phyloP scores from a whole-genome alignment of 345 rosid species.

The Eutrema japonicum region DNA sequence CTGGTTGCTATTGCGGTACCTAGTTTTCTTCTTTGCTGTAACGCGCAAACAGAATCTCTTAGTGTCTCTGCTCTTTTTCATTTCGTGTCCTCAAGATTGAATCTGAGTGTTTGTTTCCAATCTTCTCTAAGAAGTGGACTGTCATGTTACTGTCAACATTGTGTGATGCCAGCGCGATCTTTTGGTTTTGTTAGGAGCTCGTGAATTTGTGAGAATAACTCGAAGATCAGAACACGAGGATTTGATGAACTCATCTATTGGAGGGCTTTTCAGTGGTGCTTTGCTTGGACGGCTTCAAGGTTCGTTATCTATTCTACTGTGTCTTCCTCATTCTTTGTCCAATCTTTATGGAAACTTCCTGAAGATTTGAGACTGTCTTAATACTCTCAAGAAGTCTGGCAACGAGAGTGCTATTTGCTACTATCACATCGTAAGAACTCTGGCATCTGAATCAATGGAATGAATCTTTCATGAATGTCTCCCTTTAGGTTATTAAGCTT shows the following conservation, averaged over 20 bases:
- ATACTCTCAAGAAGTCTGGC: slow-evolving; percentile 13
- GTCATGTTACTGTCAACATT: not conserved
- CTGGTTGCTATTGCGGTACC: slow-evolving; percentile 82
- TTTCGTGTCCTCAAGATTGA: not conserved
- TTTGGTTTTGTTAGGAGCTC: slow-evolving; percentile 61
- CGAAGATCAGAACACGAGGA: slow-evolving; percentile 73
- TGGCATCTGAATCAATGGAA: slow-evolving; percentile 1
- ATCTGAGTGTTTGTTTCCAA: not conserved
- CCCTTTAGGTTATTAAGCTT: not conserved
- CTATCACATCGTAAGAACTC: not conserved
- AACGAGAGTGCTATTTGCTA: not conserved
- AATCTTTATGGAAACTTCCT: slow-evolving; percentile 1
- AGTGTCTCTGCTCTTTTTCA: not conserved
- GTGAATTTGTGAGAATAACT: slow-evolving; percentile 72
- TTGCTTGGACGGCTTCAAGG: slow-evolving; percentile 89
- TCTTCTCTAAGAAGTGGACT: not conserved
- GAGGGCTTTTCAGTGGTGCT: slow-evolving; percentile 83
- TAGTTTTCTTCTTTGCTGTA: not conserved
- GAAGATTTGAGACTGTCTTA: slow-evolving; percentile 12
- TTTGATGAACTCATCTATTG: slow-evolving; percentile 71
- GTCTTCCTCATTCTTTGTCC: slow-evolving; percentile 3
- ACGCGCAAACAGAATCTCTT: not conserved
- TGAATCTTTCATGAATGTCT: slow-evolving; percentile 11
- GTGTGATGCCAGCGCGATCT: not conserved
- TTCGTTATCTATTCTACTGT: slow-evolving; percentile 29